Base-by-base conservation (phyloP, 331 rosid genomes). In the Acacia concinna region DNA sequence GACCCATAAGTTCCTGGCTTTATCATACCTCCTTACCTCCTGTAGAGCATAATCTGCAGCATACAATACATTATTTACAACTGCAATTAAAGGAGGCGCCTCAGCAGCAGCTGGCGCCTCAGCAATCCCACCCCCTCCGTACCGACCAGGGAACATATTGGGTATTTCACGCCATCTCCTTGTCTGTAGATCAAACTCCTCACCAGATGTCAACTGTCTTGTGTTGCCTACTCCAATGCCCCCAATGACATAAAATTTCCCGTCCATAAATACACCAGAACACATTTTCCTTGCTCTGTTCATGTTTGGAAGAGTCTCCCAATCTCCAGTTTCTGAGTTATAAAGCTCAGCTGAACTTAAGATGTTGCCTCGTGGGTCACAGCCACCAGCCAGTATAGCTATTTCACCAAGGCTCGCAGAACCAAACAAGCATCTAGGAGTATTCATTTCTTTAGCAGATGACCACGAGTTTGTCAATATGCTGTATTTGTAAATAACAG, bases 51-150 rank as follows among this genome's bases (percentile, higher is more conserved):
- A 83, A 85, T 94, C 90, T 20, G 96, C 97, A 60, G 96, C 90
- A 88, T 94, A 94, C 75, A 94, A 63, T 9, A 82, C 80, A 84
- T 90, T 85, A 49, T 91, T 86, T 80, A 89, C 94, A 80, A 94
- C 97, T 43, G 94, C 98, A 63, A 94, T 86, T 67, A 94, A 83
- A 64, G 97, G 98, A 79, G 98, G 96, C 20, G 98, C 97, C 78
- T 88, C 95, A 23, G 87, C 86, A 32, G 92, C 85, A 81, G 92
- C 74, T 20, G 86, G 88, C 20, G 86, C 52, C 82, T 79, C 90
- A 54, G 64, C 44, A 25, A 10, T 60, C 76, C 88, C 94, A 76
- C 78, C 81, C 46, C 84, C 96, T 65, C 79, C 85, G 52, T 71
- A 84, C 79, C 85, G 75, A 32, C 85, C 74, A 7, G 90, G 97